Evolutionary conservation across 148 eudicot genomes (phyloP).

Genomic region (Chenopodium quinoa): DNA sequence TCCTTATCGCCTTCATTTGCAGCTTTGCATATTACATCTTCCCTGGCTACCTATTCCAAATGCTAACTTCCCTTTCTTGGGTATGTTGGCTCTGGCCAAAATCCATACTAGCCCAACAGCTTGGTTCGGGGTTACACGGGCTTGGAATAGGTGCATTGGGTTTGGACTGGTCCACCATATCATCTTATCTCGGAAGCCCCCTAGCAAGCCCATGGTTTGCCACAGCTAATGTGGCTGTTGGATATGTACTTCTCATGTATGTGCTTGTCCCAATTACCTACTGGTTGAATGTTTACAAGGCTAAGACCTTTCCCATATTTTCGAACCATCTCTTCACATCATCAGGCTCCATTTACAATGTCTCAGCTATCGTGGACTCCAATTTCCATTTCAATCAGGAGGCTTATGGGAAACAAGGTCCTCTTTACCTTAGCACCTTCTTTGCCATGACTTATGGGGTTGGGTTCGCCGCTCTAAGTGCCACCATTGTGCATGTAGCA

Average conservation of each 20-base stretch:
- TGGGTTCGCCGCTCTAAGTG: conserved; percentile 84
- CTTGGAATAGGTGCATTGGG: conserved; percentile 83
- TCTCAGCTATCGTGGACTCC: conserved; percentile 67
- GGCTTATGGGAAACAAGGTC: conserved; percentile 74
- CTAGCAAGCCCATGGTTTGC: conserved; percentile 99
- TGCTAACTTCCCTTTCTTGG: conserved; percentile 97
- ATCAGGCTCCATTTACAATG: conserved; percentile 63
- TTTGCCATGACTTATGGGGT: conserved; percentile 96
- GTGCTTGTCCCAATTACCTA: conserved; percentile 68
- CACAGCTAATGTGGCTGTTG: conserved; percentile 93
- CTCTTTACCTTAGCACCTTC: conserved; percentile 79
- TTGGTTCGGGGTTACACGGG: conserved; percentile 85
- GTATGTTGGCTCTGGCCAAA: conserved; percentile 84
- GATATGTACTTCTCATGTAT: conserved; percentile 73
- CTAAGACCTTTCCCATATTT: conserved; percentile 83
- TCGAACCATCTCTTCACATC: conserved; percentile 61
- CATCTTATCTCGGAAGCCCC: conserved; percentile 96
- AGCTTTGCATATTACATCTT: conserved; percentile 90
- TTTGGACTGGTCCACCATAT: conserved; percentile 89
- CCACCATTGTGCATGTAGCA: conserved; percentile 76
- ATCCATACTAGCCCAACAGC: conserved; percentile 80
- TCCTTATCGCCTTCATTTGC: conserved; percentile 76
- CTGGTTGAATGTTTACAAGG: conserved; percentile 75
- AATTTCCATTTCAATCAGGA: conserved; percentile 68
- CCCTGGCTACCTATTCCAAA: conserved; percentile 87